phyloP scores from a whole-genome alignment of 129 eudicot species.

The Apium graveolens region DNA sequence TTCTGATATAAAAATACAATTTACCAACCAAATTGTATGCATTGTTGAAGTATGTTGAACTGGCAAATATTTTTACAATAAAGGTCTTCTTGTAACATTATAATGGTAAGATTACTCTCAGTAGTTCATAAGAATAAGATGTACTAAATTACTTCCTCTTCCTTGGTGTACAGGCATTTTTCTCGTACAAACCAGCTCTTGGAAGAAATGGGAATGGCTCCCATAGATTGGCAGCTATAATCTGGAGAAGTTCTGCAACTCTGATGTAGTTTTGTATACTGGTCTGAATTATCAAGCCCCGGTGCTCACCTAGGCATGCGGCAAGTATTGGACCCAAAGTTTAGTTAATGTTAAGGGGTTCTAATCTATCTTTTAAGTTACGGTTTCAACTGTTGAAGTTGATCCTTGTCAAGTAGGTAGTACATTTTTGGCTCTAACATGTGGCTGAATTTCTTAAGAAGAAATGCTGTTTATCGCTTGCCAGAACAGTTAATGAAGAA shows the following conservation, averaged over 20 bases:
- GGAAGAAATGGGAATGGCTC: constrained; percentile 46
- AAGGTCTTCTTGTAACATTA: neutral
- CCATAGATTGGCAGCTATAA: constrained; percentile 85
- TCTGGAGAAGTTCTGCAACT: neutral
- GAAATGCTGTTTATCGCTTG: neutral
- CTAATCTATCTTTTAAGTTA: neutral
- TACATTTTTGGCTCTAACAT: neutral
- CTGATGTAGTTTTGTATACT: neutral
- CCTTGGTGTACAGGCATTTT: constrained; percentile 55
- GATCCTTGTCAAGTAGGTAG: neutral
- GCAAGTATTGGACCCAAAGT: neutral
- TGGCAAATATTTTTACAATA: neutral
- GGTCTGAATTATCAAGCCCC: neutral
- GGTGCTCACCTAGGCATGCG: neutral
- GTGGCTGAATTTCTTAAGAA: neutral
- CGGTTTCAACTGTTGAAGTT: neutral
- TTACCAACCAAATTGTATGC: neutral
- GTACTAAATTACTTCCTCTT: neutral
- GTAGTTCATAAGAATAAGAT: neutral
- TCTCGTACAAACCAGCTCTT: constrained; percentile 67
- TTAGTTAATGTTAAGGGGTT: neutral
- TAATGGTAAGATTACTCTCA: neutral
- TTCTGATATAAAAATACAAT: neutral
- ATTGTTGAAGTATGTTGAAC: neutral
- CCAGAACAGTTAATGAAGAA: neutral